Conservation (phyloP, 140 eudicot genomes). For the Erigeron philadelphicus region DNA sequence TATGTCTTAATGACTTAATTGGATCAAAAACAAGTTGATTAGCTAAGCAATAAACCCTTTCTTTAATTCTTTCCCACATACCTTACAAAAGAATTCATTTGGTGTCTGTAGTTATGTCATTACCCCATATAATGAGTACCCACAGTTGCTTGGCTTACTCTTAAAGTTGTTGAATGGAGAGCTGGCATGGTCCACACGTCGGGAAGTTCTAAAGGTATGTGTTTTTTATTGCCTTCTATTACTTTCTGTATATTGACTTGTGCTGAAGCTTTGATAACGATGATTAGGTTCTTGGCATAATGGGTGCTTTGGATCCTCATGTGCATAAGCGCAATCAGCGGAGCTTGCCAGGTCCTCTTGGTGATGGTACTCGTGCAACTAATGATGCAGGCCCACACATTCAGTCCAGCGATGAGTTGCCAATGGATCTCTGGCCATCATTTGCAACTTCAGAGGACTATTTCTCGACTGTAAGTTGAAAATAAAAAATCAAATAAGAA, state of each 20-base stretch:
- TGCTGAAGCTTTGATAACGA: slow-evolving; percentile 18
- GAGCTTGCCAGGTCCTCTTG: slow-evolving; percentile 78
- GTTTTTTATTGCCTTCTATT: not conserved
- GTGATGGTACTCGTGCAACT: slow-evolving; percentile 64
- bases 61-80: too few species aligned
- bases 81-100: slow-evolving; percentile 25
- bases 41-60: too few species aligned
- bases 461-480: slow-evolving; percentile 70
- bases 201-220: slow-evolving; percentile 84
- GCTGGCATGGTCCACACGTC: slow-evolving; percentile 93
- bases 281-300: slow-evolving; percentile 84
- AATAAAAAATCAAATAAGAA: slow-evolving; percentile 8
- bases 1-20: too few species aligned
- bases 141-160: slow-evolving; percentile 80
- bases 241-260: slow-evolving; percentile 1
- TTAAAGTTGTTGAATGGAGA: slow-evolving; percentile 85
- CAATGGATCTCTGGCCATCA: slow-evolving; percentile 97
- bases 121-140: slow-evolving; percentile 81
- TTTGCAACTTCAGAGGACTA: slow-evolving; percentile 94
- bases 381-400: slow-evolving; percentile 81
- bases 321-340: slow-evolving; percentile 82
- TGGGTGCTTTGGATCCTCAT: slow-evolving; percentile 99
- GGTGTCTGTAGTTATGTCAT: slow-evolving; percentile 66
- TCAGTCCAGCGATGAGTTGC: slow-evolving; percentile 73
- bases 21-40: too few species aligned